Percentiles rank a stretch among this genome's conserved stretches.
Evolutionary conservation across 345 rosid species (phyloP).

Genomic region (Hibiscus trionum): DNA sequence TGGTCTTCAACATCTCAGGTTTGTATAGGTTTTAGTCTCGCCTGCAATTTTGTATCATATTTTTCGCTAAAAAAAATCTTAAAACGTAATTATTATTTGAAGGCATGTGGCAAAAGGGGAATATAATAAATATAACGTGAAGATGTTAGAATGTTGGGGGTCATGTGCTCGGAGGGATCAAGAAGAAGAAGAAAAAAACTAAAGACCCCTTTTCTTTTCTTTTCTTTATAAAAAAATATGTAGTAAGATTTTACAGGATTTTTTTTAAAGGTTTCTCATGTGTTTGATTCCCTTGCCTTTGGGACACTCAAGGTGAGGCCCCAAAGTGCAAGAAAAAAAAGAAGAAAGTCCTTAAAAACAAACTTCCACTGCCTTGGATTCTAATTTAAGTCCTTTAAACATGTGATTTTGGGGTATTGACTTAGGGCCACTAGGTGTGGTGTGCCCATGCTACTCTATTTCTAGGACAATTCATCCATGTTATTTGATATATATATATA

Average conservation of each 20-base stretch:
- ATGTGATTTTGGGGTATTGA: slow-evolving; percentile 27
- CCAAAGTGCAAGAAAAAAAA: too few species aligned
- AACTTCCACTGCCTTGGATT: slow-evolving; percentile 25
- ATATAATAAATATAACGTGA: not conserved
- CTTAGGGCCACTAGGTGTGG: not conserved
- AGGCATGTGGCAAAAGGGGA: slow-evolving; percentile 24
- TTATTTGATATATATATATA: too few species aligned
- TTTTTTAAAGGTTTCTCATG: slow-evolving; percentile 22
- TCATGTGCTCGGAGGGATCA: slow-evolving; percentile 32
- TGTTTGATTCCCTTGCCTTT: slow-evolving; percentile 32
- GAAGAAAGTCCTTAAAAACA: too few species aligned
- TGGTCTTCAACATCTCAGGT: not conserved
- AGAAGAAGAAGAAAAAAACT: not conserved
- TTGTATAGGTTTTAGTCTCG: too few species aligned
- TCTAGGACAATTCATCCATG: not conserved
- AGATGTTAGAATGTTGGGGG: slow-evolving; percentile 20
- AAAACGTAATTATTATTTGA: not conserved
- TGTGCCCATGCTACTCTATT: slow-evolving; percentile 5
- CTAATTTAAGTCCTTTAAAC: slow-evolving; percentile 6
- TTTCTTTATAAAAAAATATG: not conserved
- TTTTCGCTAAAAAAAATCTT: too few species aligned
- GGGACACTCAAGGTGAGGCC: slow-evolving; percentile 27
- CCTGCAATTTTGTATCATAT: too few species aligned
- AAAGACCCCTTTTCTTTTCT: not conserved
- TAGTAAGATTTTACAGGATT: slow-evolving; percentile 10